Evolutionary conservation across 2,329 filamentous ascomycete species (phyloP), one percentile per base, ranked within the genome.

Genomic region (Neonectria magnoliae): DNA sequence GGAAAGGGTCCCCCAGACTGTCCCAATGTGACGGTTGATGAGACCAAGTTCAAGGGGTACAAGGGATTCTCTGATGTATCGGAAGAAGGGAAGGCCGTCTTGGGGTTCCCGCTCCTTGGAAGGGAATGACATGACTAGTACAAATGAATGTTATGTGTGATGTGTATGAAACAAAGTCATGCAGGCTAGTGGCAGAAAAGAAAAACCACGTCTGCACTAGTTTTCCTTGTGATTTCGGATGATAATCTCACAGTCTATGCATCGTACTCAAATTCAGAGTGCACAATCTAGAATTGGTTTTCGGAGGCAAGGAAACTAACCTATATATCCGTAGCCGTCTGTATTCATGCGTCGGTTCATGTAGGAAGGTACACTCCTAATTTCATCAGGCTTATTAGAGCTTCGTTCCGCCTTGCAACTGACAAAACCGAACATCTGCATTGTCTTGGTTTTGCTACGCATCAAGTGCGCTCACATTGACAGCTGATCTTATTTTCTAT

Each of bases 1-100:
- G 66, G 63, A 2, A 31, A 54, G 7, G 38, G 27, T 20, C 60
- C 66, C 16, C 65, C 64, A 2, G 60, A 68, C 29, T 62, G 58
- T 29, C 33, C 59, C 5, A 41, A 53, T 8, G 31, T 65, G 1
- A 36, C 27, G 3, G 38, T 45, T 10, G 41, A 65, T 11, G 62
- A 65, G 58, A 53, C 58, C 10, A 61, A 42, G 14, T 57, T 62
- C 5, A 62, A 53, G 11, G 58, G 62, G 25, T 65, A 65, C 20
- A 50, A 9, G 8, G 62, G 62, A 14, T 65, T 52, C 14, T 13
- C 16, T 11, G 10, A 36, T 11, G 29, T 64, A 9, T 64, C 62
- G 9, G 20, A 60, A 11, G 57, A 64, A 33, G 62, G 62, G 1
- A 60, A 52, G 42, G 41, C 38, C 20, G 62, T 62, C 1, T 36